Evolutionary conservation across 2,329 filamentous ascomycete species (phyloP).

Genomic region (Fusarium siculi): DNA sequence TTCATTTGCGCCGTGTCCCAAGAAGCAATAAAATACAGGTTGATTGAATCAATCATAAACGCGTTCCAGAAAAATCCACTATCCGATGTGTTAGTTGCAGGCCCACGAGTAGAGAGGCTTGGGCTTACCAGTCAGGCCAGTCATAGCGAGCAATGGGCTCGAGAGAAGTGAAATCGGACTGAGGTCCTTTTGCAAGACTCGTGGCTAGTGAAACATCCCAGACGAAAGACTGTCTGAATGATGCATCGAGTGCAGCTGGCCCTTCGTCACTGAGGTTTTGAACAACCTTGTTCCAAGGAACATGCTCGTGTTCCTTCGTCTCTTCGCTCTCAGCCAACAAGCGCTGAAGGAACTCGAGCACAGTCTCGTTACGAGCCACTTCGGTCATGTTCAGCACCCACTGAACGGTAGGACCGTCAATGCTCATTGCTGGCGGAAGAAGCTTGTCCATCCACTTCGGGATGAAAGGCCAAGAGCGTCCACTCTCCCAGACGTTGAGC

Average conservation of each 20-base stretch:
- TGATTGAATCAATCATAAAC: constrained; percentile 48
- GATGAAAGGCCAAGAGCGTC: constrained; percentile 52
- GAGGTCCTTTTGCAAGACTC: constrained; percentile 20
- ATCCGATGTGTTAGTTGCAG: constrained; percentile 1
- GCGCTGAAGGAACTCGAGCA: constrained; percentile 43
- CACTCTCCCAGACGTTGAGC: constrained; percentile 50
- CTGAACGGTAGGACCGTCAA: constrained; percentile 51
- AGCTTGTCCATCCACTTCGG: constrained; percentile 49
- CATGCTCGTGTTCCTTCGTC: constrained; percentile 45
- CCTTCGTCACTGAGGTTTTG: constrained; percentile 49
- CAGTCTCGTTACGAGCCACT: constrained; percentile 40
- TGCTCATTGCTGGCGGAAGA: constrained; percentile 51
- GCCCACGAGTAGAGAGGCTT: too few relatives aligned
- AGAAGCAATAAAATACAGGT: constrained; percentile 51
- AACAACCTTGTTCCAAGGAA: constrained; percentile 49
- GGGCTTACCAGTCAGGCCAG: constrained; percentile 53
- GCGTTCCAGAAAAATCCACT: constrained; percentile 54
- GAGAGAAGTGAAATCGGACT: constrained; percentile 38
- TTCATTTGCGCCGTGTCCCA: constrained; percentile 56
- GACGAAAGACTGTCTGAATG: constrained; percentile 52
- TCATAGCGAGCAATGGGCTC: constrained; percentile 49
- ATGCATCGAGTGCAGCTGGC: constrained; percentile 46
- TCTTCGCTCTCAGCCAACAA: constrained; percentile 43
- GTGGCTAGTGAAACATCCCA: constrained; percentile 52
- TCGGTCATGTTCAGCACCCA: constrained; percentile 51